Conservation (phyloP, 2,329 filamentous ascomycete species). For the Fusarium kyushuense region DNA sequence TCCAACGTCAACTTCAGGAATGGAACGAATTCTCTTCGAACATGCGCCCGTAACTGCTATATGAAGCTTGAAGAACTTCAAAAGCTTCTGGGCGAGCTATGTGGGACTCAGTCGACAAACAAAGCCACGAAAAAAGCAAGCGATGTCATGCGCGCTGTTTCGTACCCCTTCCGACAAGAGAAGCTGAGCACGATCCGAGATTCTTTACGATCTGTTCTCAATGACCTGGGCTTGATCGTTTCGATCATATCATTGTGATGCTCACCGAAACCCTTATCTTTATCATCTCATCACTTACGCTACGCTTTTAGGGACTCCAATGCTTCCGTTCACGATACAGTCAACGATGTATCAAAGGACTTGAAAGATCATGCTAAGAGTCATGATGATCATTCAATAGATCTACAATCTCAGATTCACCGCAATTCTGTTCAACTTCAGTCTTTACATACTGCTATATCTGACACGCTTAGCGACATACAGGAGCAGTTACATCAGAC, state of each 20-base stretch:
- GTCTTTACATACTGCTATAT: neutral
- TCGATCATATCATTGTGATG: neutral
- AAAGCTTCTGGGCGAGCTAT: neutral
- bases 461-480: fast-evolving
- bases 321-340: fast-evolving
- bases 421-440: neutral
- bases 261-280: fast-evolving
- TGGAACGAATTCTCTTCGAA: neutral
- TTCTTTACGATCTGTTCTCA: neutral
- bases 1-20: fast-evolving
- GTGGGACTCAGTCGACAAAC: too few species aligned
- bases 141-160: neutral
- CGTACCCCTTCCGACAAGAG: neutral
- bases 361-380: fast-evolving
- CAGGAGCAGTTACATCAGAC: neutral
- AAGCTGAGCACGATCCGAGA: neutral
- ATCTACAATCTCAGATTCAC: neutral
- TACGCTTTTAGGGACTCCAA: neutral
- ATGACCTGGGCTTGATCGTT: neutral
- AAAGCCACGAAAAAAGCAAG: neutral
- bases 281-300: neutral
- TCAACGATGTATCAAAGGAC: neutral
- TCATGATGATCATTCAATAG: fast-evolving
- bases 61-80: neutral
- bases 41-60: neutral